These are phyloP conservation scores for Coprinellus aureogranulatus DNA, from an alignment of 768 basidiomycete species.

Conservation along the genomic window DNA sequence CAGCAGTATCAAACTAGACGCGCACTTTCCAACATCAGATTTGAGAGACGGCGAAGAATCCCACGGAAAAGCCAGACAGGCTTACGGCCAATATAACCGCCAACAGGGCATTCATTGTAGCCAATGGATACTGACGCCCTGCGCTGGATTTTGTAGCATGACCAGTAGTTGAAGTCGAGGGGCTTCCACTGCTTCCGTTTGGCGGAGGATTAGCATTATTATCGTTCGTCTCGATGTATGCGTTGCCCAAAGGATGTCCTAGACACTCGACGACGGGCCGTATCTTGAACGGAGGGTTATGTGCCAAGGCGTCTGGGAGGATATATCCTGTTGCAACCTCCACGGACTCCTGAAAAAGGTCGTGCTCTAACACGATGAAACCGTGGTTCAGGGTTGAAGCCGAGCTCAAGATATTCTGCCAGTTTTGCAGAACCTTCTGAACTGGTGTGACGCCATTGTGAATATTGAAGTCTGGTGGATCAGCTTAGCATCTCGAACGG, in stretches of 20 bases:
- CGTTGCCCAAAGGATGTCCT: slow-evolving; percentile 52
- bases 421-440: slow-evolving; percentile 63
- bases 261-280: slow-evolving; percentile 71
- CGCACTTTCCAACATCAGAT: neutral
- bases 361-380: slow-evolving; percentile 88
- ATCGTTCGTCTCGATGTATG: slow-evolving; percentile 82
- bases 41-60: neutral
- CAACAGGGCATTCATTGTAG: neutral
- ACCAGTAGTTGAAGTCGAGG: neutral
- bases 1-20: neutral
- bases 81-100: neutral
- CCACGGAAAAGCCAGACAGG: neutral
- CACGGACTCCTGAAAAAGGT: slow-evolving; percentile 81
- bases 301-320: slow-evolving; percentile 74
- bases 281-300: slow-evolving; percentile 62
- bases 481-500: neutral
- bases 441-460: slow-evolving; percentile 59
- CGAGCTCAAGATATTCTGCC: slow-evolving; percentile 69
- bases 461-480: slow-evolving; percentile 70
- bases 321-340: slow-evolving; percentile 86
- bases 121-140: neutral
- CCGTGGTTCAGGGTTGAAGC: slow-evolving; percentile 60
- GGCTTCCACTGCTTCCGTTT: neutral
- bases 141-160: neutral
- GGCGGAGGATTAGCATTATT: slow-evolving; percentile 62